A percentile compares a stretch with the other conserved stretches of the same genome.
phyloP scores from a whole-genome alignment of 2,329 filamentous ascomycete species.

The Bipolaris victoriae region DNA sequence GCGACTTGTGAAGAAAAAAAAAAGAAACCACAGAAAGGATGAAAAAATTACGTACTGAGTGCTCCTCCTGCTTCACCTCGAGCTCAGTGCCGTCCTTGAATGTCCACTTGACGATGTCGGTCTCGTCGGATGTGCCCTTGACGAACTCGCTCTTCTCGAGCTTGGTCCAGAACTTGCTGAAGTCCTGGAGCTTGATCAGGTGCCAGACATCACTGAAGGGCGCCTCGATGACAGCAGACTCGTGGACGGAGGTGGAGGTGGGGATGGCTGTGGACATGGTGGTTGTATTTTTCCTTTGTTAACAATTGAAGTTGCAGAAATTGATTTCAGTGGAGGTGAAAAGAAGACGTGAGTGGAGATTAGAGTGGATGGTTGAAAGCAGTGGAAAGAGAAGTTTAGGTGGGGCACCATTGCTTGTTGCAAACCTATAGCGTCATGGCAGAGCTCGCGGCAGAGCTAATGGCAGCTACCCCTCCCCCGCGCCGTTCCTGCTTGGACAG shows the following conservation, averaged over 20 bases:
- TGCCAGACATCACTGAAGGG: conserved; percentile 73
- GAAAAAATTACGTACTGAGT: conserved; percentile 62
- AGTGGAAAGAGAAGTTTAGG: conserved; percentile 23
- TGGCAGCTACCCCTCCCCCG: conserved; percentile 36
- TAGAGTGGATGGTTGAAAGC: conserved; percentile 6
- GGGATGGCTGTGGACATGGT: conserved; percentile 57
- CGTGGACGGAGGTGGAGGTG: conserved; percentile 69
- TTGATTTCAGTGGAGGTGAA: not conserved
- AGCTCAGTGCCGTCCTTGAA: conserved; percentile 73
- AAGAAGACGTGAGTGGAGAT: not conserved
- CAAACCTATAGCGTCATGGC: conserved; percentile 25
- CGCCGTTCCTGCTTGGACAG: conserved; percentile 20
- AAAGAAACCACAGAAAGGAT: not conserved
- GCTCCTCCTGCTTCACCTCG: conserved; percentile 78
- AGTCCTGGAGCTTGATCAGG: conserved; percentile 74
- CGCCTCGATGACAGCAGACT: conserved; percentile 72
- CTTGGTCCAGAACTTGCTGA: conserved; percentile 70
- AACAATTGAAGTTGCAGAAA: conserved; percentile 12
- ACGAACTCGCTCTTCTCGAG: conserved; percentile 67
- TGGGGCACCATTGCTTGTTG: conserved; percentile 20
- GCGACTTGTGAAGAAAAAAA: not conserved
- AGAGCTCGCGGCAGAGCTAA: conserved; percentile 18
- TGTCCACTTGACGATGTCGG: conserved; percentile 71
- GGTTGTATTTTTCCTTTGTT: conserved; percentile 5
- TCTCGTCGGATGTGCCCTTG: conserved; percentile 68